phyloP scores from a whole-genome alignment of 2,329 filamentous ascomycete species.

The Xylariaceae sp. region DNA sequence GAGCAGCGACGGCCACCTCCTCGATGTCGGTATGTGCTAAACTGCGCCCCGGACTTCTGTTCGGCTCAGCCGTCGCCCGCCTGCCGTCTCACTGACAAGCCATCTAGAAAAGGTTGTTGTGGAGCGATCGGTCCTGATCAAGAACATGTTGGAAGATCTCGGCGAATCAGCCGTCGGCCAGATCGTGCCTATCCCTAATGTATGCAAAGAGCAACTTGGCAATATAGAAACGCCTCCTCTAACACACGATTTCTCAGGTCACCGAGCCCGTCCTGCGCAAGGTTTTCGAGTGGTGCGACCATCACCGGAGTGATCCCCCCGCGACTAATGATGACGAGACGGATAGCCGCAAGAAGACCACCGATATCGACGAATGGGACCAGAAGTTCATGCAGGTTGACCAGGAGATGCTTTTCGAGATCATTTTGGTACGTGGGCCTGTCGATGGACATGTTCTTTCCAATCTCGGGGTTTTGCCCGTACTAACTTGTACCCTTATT shows the following conservation, averaged over 20 bases:
- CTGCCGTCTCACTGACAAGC: constrained; percentile 15
- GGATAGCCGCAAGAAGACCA: constrained; percentile 95
- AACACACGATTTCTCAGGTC: constrained; percentile 46
- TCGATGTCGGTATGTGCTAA: constrained; percentile 41
- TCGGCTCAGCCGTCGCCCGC: constrained; percentile 2
- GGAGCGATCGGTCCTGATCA: constrained; percentile 90
- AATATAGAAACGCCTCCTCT: constrained; percentile 10
- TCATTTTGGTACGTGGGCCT: constrained; percentile 72
- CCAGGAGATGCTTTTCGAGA: constrained; percentile 99
- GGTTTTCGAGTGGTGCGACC: constrained; percentile 96
- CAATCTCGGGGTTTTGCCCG: no score
- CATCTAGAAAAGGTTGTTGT: constrained; percentile 70
- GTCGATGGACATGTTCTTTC: not conserved
- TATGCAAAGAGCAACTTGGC: constrained; percentile 31
- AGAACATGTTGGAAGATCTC: constrained; percentile 96
- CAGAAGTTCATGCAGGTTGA: constrained; percentile 99
- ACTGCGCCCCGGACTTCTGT: not conserved
- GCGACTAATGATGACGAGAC: constrained; percentile 80
- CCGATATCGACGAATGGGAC: constrained; percentile 99
- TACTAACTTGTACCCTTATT: constrained; percentile 8
- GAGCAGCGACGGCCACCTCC: constrained; percentile 46
- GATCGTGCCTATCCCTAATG: constrained; percentile 83
- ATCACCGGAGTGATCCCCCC: constrained; percentile 87
- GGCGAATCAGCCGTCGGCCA: constrained; percentile 59
- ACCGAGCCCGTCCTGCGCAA: constrained; percentile 92